These are phyloP conservation scores for Blepharisma stoltei DNA, from an alignment of 73 alveolate genomes.

Conservation along the genomic window DNA sequence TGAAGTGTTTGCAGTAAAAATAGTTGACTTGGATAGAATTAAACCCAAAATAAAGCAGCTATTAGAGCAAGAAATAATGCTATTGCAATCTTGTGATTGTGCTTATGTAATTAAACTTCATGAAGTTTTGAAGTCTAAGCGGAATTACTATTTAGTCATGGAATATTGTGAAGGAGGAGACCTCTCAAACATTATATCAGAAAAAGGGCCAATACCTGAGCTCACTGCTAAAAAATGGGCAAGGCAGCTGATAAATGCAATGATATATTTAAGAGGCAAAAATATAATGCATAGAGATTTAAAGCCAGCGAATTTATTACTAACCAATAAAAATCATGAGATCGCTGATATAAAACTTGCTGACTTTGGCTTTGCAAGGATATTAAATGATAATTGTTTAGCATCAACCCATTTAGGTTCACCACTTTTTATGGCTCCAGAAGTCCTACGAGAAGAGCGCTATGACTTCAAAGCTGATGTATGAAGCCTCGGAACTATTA, in stretches of 20 bases:
- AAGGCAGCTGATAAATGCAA: conserved; percentile 25
- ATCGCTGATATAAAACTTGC: conserved; percentile 33
- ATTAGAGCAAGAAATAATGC: conserved; percentile 27
- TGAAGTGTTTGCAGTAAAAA: conserved; percentile 34
- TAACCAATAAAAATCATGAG: conserved; percentile 28
- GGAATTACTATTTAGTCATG: conserved; percentile 28
- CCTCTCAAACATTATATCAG: conserved; percentile 4
- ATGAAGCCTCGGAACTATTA: conserved; percentile 41
- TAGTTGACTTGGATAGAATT: background rate
- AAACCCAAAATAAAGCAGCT: background rate
- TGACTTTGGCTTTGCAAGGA: conserved; percentile 41
- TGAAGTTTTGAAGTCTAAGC: conserved; percentile 24
- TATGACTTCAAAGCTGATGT: conserved; percentile 36
- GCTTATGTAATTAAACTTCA: conserved; percentile 24
- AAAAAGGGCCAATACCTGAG: conserved; percentile 41
- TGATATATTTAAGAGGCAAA: conserved; percentile 11
- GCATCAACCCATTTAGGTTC: conserved; percentile 31
- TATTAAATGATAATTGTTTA: background rate
- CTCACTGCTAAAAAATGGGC: conserved; percentile 35
- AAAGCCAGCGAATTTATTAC: conserved; percentile 53
- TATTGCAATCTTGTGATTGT: conserved; percentile 1
- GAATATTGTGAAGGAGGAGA: conserved; percentile 49
- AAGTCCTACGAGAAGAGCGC: conserved; percentile 16
- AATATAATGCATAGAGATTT: conserved; percentile 57
- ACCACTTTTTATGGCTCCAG: conserved; percentile 44